Evolutionary conservation across 2,329 filamentous ascomycete species (phyloP), one percentile per base, ranked within the genome.

Genomic region (Colletotrichum spinosum): DNA sequence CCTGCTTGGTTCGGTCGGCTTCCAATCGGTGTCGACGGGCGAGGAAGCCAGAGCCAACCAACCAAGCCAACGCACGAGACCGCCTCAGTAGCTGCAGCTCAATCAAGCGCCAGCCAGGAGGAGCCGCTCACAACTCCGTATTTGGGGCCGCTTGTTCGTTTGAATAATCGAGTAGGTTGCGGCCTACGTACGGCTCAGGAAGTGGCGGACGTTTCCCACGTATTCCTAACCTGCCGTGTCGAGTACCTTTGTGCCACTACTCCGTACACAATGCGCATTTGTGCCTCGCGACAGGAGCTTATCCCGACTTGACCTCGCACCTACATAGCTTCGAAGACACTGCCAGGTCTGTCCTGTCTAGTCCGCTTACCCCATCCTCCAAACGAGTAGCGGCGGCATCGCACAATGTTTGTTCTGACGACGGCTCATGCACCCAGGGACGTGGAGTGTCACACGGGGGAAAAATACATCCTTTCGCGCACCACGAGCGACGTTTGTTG

Each of bases 391-490:
- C 50, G 51, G 59, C 63, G 42, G 41, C 25, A 25, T n/a, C 38
- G 25, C 25, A 25, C 25, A 25, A 25, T 58, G 48, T 66, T 66
- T 66, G 63, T 66, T 66, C 52, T 59, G 54, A 66, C 63, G 58
- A 66, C 62, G 55, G 45, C 45, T 34, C 48, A 25, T 25, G 25
- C 25, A 25, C 25, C 25, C 25, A 25, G 25, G 25, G 25, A 25
- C 25, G 25, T 25, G 25, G 25, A 25, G 25, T 25, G 25, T 25
- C 25, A 25, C 25, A 25, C 25, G 25, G 4, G 4, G 4, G 4
- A 1, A 5, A 25, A 25, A 5, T 5, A 25, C 25, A 25, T 25
- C 25, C 25, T 25, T 25, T 25, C 25, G 25, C 25, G 25, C 25
- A 25, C 25, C 25, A 25, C 25, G 25, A 25, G 25, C 25, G 25